Percentiles rank a stretch among this genome's conserved stretches.
Evolutionary conservation across 495 filamentous ascomycete genomes (phyloP).

Genomic region (Penicillium mononematosum): DNA sequence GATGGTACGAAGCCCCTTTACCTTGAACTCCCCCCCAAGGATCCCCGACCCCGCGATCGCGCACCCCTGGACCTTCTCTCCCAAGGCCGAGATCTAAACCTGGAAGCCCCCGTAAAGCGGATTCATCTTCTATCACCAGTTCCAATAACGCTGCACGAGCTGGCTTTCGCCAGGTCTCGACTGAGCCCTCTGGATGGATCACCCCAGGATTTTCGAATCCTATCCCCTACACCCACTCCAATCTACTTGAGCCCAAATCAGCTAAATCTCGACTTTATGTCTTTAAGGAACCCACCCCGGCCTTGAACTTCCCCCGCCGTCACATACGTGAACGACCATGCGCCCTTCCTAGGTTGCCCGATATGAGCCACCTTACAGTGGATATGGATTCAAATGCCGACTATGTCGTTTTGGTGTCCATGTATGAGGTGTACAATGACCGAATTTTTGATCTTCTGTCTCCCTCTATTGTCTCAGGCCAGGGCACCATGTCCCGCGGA

Average conservation of each 20-base stretch:
- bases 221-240: conserved; percentile 25
- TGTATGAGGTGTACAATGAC: conserved; percentile 99
- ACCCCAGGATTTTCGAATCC: conserved; percentile 14
- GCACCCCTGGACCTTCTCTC: conserved; percentile 28
- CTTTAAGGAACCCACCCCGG: conserved; percentile 51
- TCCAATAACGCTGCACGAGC: conserved; percentile 14
- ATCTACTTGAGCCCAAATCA: conserved; percentile 19
- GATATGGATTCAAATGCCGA: conserved; percentile 70
- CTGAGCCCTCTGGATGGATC: conserved; percentile 18
- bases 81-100: conserved; percentile 21
- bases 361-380: conserved; percentile 67
- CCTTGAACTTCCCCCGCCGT: conserved; percentile 54
- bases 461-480: conserved; percentile 42
- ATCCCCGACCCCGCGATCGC: conserved; percentile 25
- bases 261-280: conserved; percentile 40
- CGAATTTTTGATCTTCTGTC: conserved; percentile 92
- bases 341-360: conserved; percentile 66
- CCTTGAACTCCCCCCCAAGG: conserved; percentile 28
- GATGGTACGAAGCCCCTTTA: conserved; percentile 40
- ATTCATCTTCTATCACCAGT: conserved; percentile 1
- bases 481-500: conserved; percentile 42
- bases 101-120: conserved; percentile 25
- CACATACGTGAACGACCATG: conserved; percentile 61
- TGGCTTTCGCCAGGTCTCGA: conserved; percentile 10
- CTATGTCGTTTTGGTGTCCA: conserved; percentile 86